These are phyloP conservation scores for Leucaena leucocephala DNA, from an alignment of 306 rosid species.

Conservation along the genomic window DNA sequence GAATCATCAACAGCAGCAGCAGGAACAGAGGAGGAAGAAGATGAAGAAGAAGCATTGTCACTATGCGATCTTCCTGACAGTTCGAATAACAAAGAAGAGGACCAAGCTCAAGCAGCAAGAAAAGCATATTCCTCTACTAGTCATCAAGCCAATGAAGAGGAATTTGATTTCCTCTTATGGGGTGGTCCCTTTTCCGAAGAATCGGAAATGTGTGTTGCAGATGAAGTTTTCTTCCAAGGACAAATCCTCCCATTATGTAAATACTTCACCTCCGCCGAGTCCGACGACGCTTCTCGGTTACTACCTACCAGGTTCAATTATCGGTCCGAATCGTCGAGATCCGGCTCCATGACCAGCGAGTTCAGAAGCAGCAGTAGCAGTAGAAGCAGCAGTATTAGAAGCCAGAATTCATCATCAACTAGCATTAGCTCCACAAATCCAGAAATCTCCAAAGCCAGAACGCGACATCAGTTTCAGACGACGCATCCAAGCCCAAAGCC, in stretches of 20 bases:
- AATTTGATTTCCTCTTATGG: slow-evolving; percentile 62
- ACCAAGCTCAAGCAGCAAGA: not conserved
- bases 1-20: not conserved
- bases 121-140: not conserved
- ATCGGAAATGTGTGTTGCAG: slow-evolving; percentile 75
- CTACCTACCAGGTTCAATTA: not conserved
- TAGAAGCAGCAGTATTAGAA: slow-evolving; percentile 63
- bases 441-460: slow-evolving; percentile 44
- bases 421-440: slow-evolving; percentile 44
- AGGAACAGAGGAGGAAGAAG: not conserved
- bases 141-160: slow-evolving; percentile 38
- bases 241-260: slow-evolving; percentile 76
- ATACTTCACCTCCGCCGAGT: not conserved
- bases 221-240: slow-evolving; percentile 80
- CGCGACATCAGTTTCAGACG: slow-evolving; percentile 64
- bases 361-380: slow-evolving; percentile 47
- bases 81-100: slow-evolving; percentile 24
- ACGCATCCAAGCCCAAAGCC: slow-evolving; percentile 84
- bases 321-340: slow-evolving; percentile 37
- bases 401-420: slow-evolving; percentile 59
- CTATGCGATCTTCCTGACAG: slow-evolving; percentile 73
- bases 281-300: not conserved
- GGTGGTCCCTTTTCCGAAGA: slow-evolving; percentile 39
- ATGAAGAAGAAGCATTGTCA: slow-evolving; percentile 60
- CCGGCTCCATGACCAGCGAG: slow-evolving; percentile 33